Evolutionary conservation across 768 basidiomycete species (phyloP), one percentile per base, ranked within the genome.

Genomic region (Psilocybe subaeruginosa): DNA sequence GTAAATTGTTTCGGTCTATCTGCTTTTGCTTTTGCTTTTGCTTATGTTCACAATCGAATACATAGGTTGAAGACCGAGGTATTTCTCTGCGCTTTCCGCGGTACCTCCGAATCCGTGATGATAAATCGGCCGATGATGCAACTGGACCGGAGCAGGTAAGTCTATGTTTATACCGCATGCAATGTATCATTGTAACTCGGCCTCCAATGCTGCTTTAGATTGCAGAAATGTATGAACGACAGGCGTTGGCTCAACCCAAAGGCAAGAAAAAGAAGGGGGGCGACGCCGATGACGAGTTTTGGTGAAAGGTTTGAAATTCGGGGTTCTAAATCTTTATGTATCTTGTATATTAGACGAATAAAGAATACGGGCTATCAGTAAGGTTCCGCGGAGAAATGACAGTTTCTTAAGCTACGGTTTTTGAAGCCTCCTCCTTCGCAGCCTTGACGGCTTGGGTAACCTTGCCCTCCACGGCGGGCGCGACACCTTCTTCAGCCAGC

Each of bases 31-130:
- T 54, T 3, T 49, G 19, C 19, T 12, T 16, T 23, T 43, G 14
- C 43, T 54, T 52, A 67, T 37, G 62, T 53, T 48, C 33, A 51
- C 16, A 12, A 56, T 46, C 33, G 30, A 1, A 19, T 19, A 19
- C 37, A 16, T 55, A 94, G 92, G 85, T 87, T 17, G 95, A 96
- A 57, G 88, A 92, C 54, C 81, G 96, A 66, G 97, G 97, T 0
- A 93, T 99, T 67, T 99, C 97, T 14, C 77, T 99, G 48, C 90
- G 97, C 11, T 99, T 99, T 78, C 97, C 97, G 43, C 86, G 97
- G 30, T 99, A 98, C 75, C 85, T 99, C 65, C 87, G 90, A 48
- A 78, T 95, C 54, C 85, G 97, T 64, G 97, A 99, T 63, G 97
- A 99, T 75, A 99, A 99, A 75, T 80, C 81, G 29, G 89, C 89